Evolutionary conservation across 2,329 filamentous ascomycete species (phyloP).

Genomic region (Aspergillaceae sp.): DNA sequence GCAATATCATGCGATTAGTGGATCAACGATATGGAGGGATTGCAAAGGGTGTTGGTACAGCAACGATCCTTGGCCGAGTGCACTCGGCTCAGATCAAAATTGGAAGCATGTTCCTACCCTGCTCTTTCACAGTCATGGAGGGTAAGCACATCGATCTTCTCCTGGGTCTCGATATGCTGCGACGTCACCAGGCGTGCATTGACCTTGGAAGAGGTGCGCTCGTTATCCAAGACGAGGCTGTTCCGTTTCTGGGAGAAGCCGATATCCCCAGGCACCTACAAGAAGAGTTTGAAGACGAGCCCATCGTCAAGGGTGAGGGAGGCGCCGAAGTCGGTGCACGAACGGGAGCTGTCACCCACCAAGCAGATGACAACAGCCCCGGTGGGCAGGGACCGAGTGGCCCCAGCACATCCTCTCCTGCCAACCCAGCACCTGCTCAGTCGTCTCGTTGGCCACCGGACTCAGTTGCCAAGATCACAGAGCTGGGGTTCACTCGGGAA

Average conservation of each 20-base stretch:
- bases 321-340: slow-evolving; percentile 82
- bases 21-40: slow-evolving; percentile 88
- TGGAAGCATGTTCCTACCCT: slow-evolving; percentile 75
- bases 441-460: slow-evolving; percentile 46
- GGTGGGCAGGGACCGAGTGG: slow-evolving; percentile 7
- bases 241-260: slow-evolving; percentile 82
- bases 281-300: slow-evolving; percentile 68
- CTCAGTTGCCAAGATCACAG: slow-evolving; percentile 65
- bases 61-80: slow-evolving; percentile 86
- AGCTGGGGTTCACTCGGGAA: slow-evolving; percentile 66
- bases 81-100: slow-evolving; percentile 94
- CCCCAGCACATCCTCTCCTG: slow-evolving; percentile 10
- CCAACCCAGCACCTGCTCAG: slow-evolving; percentile 11
- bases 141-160: slow-evolving; percentile 92
- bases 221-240: slow-evolving; percentile 78
- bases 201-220: slow-evolving; percentile 78
- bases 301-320: slow-evolving; percentile 72
- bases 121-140: slow-evolving; percentile 99
- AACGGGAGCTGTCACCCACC: slow-evolving; percentile 56
- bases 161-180: slow-evolving; percentile 91
- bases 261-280: slow-evolving; percentile 79
- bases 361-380: slow-evolving; percentile 15
- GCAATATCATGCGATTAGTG: slow-evolving; percentile 92
- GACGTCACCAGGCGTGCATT: slow-evolving; percentile 86
- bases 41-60: slow-evolving; percentile 87